Conservation (phyloP, 2,329 filamentous ascomycete genomes). For the Claviceps sp. region DNA sequence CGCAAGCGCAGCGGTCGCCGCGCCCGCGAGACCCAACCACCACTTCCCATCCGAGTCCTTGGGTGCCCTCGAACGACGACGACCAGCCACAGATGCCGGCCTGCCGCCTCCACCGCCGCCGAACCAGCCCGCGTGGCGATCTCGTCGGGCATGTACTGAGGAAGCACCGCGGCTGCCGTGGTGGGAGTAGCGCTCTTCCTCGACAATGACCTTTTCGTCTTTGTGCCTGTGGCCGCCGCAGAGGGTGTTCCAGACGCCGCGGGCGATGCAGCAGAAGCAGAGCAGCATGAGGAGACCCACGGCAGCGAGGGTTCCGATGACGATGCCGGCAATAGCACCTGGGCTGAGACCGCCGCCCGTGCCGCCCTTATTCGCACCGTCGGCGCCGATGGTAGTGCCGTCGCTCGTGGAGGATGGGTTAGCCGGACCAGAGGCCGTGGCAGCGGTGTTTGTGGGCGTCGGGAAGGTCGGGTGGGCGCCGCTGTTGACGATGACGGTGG, state of each 20-base stretch:
- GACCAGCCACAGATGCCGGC: conserved; percentile 23
- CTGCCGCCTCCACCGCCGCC: conserved; percentile 27
- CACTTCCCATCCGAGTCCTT: conserved; percentile 37
- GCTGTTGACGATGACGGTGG: conserved; percentile 39
- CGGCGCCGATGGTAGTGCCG: conserved; percentile 24
- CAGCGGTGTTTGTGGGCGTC: conserved; percentile 38
- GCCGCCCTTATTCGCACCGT: conserved; percentile 26
- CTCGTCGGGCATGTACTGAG: conserved; percentile 32
- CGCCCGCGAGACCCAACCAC: conserved; percentile 40
- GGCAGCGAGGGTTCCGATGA: conserved; percentile 58
- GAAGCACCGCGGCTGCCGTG: conserved; percentile 26
- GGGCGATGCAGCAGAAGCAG: conserved; percentile 61
- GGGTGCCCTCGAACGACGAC: conserved; percentile 17
- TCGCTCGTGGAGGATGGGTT: conserved; percentile 23
- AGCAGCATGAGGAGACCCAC: conserved; percentile 53
- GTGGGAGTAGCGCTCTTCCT: conserved; percentile 48
- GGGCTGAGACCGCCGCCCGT: conserved; percentile 40
- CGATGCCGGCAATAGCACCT: conserved; percentile 69
- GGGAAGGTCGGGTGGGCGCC: conserved; percentile 33
- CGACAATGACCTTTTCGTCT: conserved; percentile 41
- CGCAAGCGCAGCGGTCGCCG: conserved; percentile 36
- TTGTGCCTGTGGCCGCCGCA: conserved; percentile 45
- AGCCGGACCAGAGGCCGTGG: conserved; percentile 19
- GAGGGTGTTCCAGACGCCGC: conserved; percentile 48
- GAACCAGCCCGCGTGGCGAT: conserved; percentile 44